Evolutionary conservation across 1,284 basidiomycete genomes (phyloP), one percentile per base, ranked within the genome.

Genomic region (Irpex lacteus): DNA sequence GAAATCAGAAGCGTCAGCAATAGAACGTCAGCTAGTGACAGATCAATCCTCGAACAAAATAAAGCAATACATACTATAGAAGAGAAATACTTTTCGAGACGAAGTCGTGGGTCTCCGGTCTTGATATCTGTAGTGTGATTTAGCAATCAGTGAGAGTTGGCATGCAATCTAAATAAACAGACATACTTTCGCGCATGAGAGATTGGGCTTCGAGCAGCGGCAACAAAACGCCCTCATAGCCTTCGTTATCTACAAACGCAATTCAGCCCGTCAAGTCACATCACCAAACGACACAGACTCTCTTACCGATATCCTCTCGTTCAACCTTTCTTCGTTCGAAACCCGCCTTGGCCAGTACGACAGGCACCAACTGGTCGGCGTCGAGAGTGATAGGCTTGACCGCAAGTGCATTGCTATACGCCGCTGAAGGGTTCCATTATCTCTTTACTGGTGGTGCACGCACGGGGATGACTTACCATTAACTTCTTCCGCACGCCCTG

Each of bases 81-180:
- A 38, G 88, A 81, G 18, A 95, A 79, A 72, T 88, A 94, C 70
- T 92, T 95, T 73, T 98, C 95, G 40, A 98, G 76, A 47, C 91
- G 84, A 61, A 93, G 79, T 32, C 87, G 78, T 3, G 83, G 74
- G 70, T 89, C 87, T 5, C 86, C 86, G 5, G 74, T 68, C 50
- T 77, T 73, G 34, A 75, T 75, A 9, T 77, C 81, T 82, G 66
- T 4, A 4, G 36, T 4, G 9, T 26, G 2, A 26, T 32, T 15
- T 1, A 19, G 5, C 6, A 18, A 26, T 63, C 58, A 61, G 61
- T 64, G 32, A 32, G 32, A 32, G 32, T 32, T 32, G 4, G 32
- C 32, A 32, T 32, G 32, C 32, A 32, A 32, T 32, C 32, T 18
- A 26, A n/a, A n/a, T 2, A 19, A 53, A 18, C 19, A 19, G n/a